Conservation (phyloP, 768 basidiomycete genomes). For the Psilocybe subaeruginosa region DNA sequence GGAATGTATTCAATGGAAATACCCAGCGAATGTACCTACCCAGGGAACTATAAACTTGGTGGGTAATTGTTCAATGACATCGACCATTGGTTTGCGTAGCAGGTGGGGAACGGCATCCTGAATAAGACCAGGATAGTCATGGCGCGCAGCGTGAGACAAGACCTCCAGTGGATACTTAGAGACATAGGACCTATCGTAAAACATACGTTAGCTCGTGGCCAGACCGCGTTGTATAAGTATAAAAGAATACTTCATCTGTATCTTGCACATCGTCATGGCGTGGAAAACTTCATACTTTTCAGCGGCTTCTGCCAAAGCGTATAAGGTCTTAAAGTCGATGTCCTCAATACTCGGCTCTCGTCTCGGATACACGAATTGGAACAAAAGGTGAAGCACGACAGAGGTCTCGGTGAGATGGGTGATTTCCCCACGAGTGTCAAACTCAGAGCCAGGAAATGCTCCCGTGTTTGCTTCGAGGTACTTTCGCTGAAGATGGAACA, state of each 20-base stretch:
- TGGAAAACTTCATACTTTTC: slow-evolving; percentile 31
- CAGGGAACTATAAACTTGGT: slow-evolving; percentile 18
- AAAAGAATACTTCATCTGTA: slow-evolving; percentile 23
- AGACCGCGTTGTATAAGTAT: no score
- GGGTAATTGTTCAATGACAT: slow-evolving; percentile 16
- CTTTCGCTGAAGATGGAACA: slow-evolving; percentile 29
- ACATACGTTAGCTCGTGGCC: no score
- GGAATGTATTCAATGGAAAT: not conserved
- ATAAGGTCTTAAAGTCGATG: slow-evolving; percentile 20
- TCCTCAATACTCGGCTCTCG: slow-evolving; percentile 24
- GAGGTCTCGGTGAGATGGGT: slow-evolving; percentile 27
- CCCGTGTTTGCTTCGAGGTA: slow-evolving; percentile 29
- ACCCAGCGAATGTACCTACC: slow-evolving; percentile 5
- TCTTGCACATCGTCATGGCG: slow-evolving; percentile 26
- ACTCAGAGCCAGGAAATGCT: slow-evolving; percentile 29
- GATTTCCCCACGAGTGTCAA: slow-evolving; percentile 25
- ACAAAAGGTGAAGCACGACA: slow-evolving; percentile 25
- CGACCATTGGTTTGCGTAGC: slow-evolving; percentile 10
- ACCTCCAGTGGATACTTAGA: slow-evolving; percentile 21
- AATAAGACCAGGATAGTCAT: slow-evolving; percentile 23
- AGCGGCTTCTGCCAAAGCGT: slow-evolving; percentile 27
- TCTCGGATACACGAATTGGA: slow-evolving; percentile 30
- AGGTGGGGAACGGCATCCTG: slow-evolving; percentile 23
- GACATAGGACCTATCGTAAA: slow-evolving; percentile 12
- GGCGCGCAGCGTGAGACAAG: slow-evolving; percentile 23